Base-by-base conservation (phyloP, 345 rosid genomes). In the Dipteronia sinensis region DNA sequence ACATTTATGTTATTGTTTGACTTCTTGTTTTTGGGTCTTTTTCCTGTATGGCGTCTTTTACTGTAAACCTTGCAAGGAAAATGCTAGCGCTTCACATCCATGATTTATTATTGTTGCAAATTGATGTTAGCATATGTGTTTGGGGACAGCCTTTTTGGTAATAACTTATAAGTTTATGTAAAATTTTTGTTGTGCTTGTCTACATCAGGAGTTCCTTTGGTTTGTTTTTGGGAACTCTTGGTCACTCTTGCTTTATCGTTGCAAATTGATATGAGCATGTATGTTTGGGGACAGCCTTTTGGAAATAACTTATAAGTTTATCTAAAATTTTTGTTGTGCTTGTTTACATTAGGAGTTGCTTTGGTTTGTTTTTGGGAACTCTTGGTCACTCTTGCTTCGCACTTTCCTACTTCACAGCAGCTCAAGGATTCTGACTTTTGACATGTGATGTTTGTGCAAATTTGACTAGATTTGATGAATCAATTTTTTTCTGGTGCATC, bases 141-240 rank as follows among this genome's bases (percentile, higher is more conserved):
- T 31, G 31, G 29, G 46, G 46, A 49, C 65, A 16, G 10, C 31
- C 49, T 29, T 59, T 62, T 19, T 16, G 7, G 7, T 16, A 27
- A 38, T 40, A 34, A 34, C 6, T 34, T 34, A 4, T 4, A 34
- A 34, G 27, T 62, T 44, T 42, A 8, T 42, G 11, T 9, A 42
- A 42, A 42, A 8, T 0, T 4, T 7, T 7, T 42, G 9, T 2
- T 56, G 29, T 1, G 10, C 31, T 53, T n/a, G 20, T 40, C 9
- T 22, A 23, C 12, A 4, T 55, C 19, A 22, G 25, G 7, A 29
- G 22, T 31, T 58, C 13, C n/a, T 1, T 0, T 7, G 67, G 42
- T n/a, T 67, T 76, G 23, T 81, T 34, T 72, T 23, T 61, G 47
- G 10, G 62, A 67, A 25, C 38, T 27, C 58, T 75, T 65, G 49